Evolutionary conservation across 768 basidiomycete species (phyloP), one percentile per base, ranked within the genome.

Genomic region (Collybia sp.): DNA sequence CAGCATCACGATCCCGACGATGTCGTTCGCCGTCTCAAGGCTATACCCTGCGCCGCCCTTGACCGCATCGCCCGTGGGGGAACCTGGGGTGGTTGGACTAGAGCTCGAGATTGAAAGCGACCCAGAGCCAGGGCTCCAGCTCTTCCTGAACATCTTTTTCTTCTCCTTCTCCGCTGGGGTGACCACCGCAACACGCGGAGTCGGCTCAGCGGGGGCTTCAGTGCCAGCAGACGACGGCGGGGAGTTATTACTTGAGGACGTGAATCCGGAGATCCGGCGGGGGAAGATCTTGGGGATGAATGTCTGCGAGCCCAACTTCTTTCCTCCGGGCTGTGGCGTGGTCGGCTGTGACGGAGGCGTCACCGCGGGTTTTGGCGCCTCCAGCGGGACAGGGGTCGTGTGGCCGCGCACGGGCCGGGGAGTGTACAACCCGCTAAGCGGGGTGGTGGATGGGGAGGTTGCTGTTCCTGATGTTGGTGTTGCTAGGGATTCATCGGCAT

Each of bases 1-100:
- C 16, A 99, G 66, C 83, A 96, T 88, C 32, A 97, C 94, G 47
- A 98, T 93, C 0, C 95, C 95, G 2, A 95, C 67, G 33, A 96
- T 85, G 58, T 97, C 94, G 56, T 91, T 84, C 4, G 69, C 74
- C 0, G 82, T 72, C 13, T 76, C 77, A 49, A 90, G 79, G 59
- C 84, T 83, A 61, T 61, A 70, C 35, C 50, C 60, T 17, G 56
- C 61, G 32, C 58, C 62, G 42, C 58, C 53, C 46, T 50, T 55
- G 30, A 44, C 34, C 37, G 17, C n/a, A 32, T 36, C 12, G 16
- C 32, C 31, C 10, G 37, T n/a, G 25, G 19, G 30, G 8, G 46
- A 33, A 32, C 43, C 36, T 16, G 12, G 42, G 6, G 13, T 15
- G n/a, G 12, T 30, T 32, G 9, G 39, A 45, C 3, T 25, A 25